Evolutionary conservation across 140 eudicot genomes (phyloP), one percentile per base, ranked within the genome.

Genomic region (Oenanthe javanica): DNA sequence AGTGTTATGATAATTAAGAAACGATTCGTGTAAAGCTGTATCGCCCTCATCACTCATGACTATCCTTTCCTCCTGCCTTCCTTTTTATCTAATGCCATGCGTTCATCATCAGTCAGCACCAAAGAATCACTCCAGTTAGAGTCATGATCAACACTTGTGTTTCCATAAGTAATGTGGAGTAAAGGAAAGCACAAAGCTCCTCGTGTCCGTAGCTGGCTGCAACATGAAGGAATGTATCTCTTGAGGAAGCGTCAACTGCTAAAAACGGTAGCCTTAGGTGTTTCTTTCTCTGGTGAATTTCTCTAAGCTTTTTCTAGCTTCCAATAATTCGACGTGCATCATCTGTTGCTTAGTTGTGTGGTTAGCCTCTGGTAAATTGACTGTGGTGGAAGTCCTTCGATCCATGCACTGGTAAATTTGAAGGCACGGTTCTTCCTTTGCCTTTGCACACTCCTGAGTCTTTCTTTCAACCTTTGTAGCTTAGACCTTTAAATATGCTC

Each of bases 211-310:
- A 78, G 23, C 7, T 19, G 48, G 66, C 75, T 36, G 82, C 82
- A 9, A 83, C 12, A 57, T 83, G 79, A 72, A 78, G 79, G 67
- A 69, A 54, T 18, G 82, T 83, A 47, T 55, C 43, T 46, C 38
- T 18, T 71, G 10, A 36, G 9, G 63, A 40, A 3, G 0, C 2
- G 18, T 64, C 72, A 9, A 76, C 72, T 77, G 46, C 47, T 49
- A 8, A 82, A 49, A 66, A 47, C 40, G 46, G 47, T 10, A 0
- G 4, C 6, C 43, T 21, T 9, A 9, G 59, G 77, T 9, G 11
- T 19, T n/a, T 36, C 27, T 7, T 12, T 21, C 16, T 59, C 6
- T 48, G 31, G 31, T 75, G 16, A 76, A 48, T 49, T 76, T 48
- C 71, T 63, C 70, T 3, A 82, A 64, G 54, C 9, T 14, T 54